These are phyloP conservation scores for Globisporangium polare DNA, from an alignment of 352 stramenopile species.

Conservation along the genomic window DNA sequence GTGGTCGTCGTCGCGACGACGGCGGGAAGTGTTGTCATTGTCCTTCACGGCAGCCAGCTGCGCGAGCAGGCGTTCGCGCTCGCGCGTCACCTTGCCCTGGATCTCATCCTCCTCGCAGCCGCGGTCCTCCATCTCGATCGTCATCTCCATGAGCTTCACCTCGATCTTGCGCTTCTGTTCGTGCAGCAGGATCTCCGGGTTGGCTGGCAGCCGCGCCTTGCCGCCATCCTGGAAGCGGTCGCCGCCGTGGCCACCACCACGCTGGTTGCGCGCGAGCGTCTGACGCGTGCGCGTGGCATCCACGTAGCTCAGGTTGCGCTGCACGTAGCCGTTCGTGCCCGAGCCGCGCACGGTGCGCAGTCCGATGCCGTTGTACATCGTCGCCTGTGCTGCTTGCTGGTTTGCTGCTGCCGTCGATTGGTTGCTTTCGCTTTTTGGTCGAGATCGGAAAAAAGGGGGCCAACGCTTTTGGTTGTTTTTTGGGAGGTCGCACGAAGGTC, in stretches of 20 bases:
- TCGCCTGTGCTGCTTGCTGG: not conserved
- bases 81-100: slow-evolving; percentile 47
- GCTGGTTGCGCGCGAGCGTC: slow-evolving; percentile 45
- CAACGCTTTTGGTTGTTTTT: too few relatives aligned
- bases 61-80: slow-evolving; percentile 53
- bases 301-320: slow-evolving; percentile 82
- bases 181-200: slow-evolving; percentile 80
- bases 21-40: not conserved
- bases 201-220: slow-evolving; percentile 29
- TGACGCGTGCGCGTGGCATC: slow-evolving; percentile 63
- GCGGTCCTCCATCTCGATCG: slow-evolving; percentile 72
- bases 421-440: not conserved
- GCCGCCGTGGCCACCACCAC: slow-evolving; percentile 6
- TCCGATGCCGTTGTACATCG: slow-evolving; percentile 90
- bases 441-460: not conserved
- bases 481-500: too few relatives aligned
- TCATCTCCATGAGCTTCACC: slow-evolving; percentile 74
- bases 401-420: not conserved
- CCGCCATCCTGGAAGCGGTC: slow-evolving; percentile 7
- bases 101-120: slow-evolving; percentile 69
- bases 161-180: slow-evolving; percentile 79
- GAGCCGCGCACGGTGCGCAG: slow-evolving; percentile 80
- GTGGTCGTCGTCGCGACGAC: not conserved
- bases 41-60: slow-evolving; percentile 14
- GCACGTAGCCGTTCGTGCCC: slow-evolving; percentile 88